Base-by-base conservation (phyloP, 495 filamentous ascomycete species). In the Aspergillus nidulans region DNA sequence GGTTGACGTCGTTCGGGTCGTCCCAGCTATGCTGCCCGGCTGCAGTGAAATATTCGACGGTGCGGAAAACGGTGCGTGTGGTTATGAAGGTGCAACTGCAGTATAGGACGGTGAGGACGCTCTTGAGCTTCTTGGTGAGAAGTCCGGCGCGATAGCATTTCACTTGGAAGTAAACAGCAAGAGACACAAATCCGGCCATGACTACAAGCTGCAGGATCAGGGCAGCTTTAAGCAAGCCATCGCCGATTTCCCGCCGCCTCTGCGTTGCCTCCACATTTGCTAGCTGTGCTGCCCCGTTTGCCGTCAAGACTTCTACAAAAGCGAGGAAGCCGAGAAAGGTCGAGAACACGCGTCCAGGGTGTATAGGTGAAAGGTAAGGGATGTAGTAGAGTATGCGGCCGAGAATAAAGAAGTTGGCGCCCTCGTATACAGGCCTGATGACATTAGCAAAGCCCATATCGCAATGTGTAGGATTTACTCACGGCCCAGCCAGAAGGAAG, bases 301-400 rank as follows among this genome's bases (percentile, higher is more conserved):
- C 87, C 55, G 85, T 91, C 19, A 92, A 71, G 15, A 69, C 67
- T 67, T 90, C 89, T 55, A 91, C 78, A 1, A 82, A 62, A 8
- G 66, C 60, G 5, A 85, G 84, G 43, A 92, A 65, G 25, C 79
- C 82, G 42, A 83, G 69, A 62, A 94, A 92, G n/a, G 87, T 89
- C 4, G 83, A 84, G 52, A 88, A 74, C 18, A 91, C 87, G 1
- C 87, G 82, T 3, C 86, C 87, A 0, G 88, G 89, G 64, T 92
- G 86, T 50, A 92, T 84, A 0, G 88, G 87, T 0, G 87, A 84
- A 56, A 85, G 79, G 57, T 91, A 86, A 0, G 89, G 89, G 26
- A 88, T 82, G 69, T 90, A 91, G 70, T 87, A 89, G 4, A 94
- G 76, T 45, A 88, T 81, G 6, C 88, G 85, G 21, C 86, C 89